Evolutionary conservation across 768 basidiomycete species (phyloP).

Genomic region (Amanita jacksonii): DNA sequence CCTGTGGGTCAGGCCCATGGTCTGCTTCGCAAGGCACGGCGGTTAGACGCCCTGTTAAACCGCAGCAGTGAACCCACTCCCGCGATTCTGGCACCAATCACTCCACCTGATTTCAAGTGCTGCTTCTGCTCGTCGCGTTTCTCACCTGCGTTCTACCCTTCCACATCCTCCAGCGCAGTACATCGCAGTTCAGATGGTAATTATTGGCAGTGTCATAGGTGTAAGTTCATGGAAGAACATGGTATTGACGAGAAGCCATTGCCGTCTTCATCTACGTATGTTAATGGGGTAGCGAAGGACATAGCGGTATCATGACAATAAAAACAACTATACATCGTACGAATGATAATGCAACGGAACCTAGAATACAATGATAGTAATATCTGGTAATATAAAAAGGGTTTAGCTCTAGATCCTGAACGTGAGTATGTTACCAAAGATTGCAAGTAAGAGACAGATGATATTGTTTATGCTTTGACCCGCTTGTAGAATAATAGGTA

Average conservation of each 20-base stretch:
- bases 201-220: conserved; percentile 37
- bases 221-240: conserved; percentile 28
- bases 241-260: not conserved
- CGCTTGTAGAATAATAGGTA: conserved; percentile 81
- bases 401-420: conserved; percentile 14
- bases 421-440: not conserved
- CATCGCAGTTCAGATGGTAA: conserved; percentile 9
- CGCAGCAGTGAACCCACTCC: conserved; percentile 20
- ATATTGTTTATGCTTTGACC: conserved; percentile 33
- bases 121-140: conserved; percentile 54
- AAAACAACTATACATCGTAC: conserved; percentile 5
- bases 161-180: conserved; percentile 17
- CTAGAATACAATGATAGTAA: conserved; percentile 7
- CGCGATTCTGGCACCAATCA: conserved; percentile 12
- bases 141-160: conserved; percentile 72
- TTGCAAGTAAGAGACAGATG: conserved; percentile 15
- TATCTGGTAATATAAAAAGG: conserved; percentile 8
- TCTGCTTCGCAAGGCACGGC: conserved; percentile 79
- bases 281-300: conserved; percentile 11
- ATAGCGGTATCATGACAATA: conserved; percentile 27
- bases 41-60: conserved; percentile 61
- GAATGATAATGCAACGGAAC: conserved; percentile 8
- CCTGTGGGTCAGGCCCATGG: conserved; percentile 66
- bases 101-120: conserved; percentile 37
- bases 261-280: conserved; percentile 4